phyloP scores from a whole-genome alignment of 2,329 filamentous ascomycete species.

The Epichloe gansuensis region DNA sequence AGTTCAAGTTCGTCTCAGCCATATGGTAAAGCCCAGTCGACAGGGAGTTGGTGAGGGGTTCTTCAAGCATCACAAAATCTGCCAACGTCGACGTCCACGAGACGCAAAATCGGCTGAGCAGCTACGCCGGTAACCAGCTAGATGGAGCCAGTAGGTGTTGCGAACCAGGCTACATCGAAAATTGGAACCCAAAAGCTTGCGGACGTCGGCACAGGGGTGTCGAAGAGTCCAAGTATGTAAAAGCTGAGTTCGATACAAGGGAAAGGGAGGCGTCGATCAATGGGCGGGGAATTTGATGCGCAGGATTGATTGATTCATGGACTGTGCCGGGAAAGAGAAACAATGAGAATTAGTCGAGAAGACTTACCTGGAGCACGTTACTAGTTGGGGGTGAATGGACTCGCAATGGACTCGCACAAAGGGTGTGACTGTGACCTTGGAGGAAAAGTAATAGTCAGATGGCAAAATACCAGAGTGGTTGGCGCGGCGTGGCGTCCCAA shows the following conservation, averaged over 20 bases:
- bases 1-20: background rate
- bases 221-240: background rate
- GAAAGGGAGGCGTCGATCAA: background rate
- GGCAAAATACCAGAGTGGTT: slow-evolving; percentile 1
- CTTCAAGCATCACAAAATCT: background rate
- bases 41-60: background rate
- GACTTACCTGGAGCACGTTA: background rate
- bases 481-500: slow-evolving; percentile 1
- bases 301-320: background rate
- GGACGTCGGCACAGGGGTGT: background rate
- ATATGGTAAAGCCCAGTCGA: background rate
- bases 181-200: background rate
- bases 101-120: background rate
- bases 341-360: background rate
- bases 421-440: background rate
- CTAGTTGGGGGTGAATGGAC: background rate
- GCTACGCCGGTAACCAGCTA: background rate
- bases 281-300: background rate
- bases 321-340: background rate
- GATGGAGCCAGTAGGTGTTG: background rate
- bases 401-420: background rate
- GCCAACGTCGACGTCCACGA: background rate
- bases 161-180: background rate
- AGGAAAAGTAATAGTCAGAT: background rate
- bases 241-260: background rate